Percentiles rank a stretch among this genome's conserved stretches.
Conservation (phyloP, 2,329 filamentous ascomycete genomes). For the Sporothrix humicola region DNA sequence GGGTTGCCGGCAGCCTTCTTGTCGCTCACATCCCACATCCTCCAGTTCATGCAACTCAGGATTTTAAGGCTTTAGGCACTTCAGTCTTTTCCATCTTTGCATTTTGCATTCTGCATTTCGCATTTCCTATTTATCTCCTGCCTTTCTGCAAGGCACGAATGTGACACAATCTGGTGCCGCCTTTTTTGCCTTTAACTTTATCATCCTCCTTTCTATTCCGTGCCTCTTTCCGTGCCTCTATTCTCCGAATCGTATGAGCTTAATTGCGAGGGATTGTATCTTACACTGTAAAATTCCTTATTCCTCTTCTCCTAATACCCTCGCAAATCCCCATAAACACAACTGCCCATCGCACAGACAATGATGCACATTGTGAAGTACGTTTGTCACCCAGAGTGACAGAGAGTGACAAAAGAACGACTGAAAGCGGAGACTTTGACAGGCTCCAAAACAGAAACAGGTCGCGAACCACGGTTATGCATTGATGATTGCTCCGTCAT, state of each 20-base stretch:
- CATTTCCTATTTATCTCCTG: too few species aligned
- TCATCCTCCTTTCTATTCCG: not conserved
- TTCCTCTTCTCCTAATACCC: not conserved
- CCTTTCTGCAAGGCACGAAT: too few species aligned
- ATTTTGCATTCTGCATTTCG: not conserved
- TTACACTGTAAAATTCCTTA: too few species aligned
- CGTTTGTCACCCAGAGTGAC: not conserved
- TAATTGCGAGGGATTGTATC: not conserved
- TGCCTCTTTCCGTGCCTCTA: not conserved
- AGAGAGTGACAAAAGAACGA: not conserved
- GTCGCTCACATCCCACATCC: not conserved
- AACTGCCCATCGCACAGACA: conserved; percentile 14
- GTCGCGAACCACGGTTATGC: not conserved
- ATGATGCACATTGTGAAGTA: conserved; percentile 4
- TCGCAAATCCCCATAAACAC: not conserved
- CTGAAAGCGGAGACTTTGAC: not conserved
- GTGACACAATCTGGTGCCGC: not conserved
- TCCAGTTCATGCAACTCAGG: not conserved
- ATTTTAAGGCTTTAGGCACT: not conserved
- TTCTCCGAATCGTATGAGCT: not conserved
- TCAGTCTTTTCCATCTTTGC: not conserved
- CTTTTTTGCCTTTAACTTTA: too few species aligned
- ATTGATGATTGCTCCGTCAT: not conserved
- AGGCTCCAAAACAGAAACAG: not conserved
- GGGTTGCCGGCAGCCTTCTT: conserved; percentile 3